Conservation (phyloP, 805 yeast species). For the Candida vaughaniae region DNA sequence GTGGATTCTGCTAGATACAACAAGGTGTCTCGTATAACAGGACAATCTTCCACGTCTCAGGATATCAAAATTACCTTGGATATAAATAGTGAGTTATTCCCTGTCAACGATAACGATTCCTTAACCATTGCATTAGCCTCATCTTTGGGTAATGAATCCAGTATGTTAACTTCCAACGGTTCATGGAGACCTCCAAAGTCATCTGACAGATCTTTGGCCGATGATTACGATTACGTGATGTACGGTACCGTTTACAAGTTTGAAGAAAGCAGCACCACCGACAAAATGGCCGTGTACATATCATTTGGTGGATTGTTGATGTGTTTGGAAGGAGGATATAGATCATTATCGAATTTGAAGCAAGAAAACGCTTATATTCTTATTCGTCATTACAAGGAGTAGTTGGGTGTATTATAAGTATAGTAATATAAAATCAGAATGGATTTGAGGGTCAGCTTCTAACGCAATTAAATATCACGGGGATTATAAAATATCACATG, state of each 20-base stretch:
- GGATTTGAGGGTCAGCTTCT: no score
- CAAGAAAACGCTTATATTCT: slow-evolving; percentile 92
- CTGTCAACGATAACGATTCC: slow-evolving; percentile 72
- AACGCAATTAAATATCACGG: no score
- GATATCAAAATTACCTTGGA: slow-evolving; percentile 85
- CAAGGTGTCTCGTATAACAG: slow-evolving; percentile 86
- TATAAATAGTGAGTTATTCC: slow-evolving; percentile 88
- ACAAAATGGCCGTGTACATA: slow-evolving; percentile 80
- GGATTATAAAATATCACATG: no score
- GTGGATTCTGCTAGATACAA: slow-evolving; percentile 89
- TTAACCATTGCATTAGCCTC: slow-evolving; percentile 86
- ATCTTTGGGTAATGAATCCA: slow-evolving; percentile 53
- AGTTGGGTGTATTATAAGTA: slow-evolving; percentile 9
- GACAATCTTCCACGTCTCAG: slow-evolving; percentile 76
- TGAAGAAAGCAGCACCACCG: slow-evolving; percentile 72
- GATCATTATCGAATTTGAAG: slow-evolving; percentile 82
- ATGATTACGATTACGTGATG: slow-evolving; percentile 98
- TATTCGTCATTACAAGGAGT: slow-evolving; percentile 66
- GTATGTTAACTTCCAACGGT: slow-evolving; percentile 50
- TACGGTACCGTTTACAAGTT: slow-evolving; percentile 96
- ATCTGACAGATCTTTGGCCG: slow-evolving; percentile 84
- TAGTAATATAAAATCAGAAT: no score
- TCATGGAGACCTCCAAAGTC: slow-evolving; percentile 84
- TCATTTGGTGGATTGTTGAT: slow-evolving; percentile 94
- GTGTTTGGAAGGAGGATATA: slow-evolving; percentile 93